Base-by-base conservation (phyloP, 2,329 filamentous ascomycete species). In the Sporothrix sp. region DNA sequence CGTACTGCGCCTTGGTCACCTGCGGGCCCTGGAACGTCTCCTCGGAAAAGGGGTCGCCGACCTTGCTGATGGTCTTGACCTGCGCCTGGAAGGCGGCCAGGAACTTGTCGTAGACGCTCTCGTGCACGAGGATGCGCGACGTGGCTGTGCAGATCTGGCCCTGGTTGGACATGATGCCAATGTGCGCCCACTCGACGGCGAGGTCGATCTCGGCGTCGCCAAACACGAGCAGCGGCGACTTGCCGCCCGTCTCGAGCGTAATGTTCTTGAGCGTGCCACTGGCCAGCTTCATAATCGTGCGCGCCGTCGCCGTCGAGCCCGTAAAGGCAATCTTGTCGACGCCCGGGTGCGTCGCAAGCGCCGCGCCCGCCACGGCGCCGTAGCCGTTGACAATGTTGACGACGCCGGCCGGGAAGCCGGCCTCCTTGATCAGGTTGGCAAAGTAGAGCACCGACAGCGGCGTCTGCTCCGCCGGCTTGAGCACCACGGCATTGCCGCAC, bases 131-230 rank as follows among this genome's bases (percentile, higher is more conserved):
- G 8, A 87, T 81, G 3, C 84, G 70, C 1, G 82, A 85, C 6
- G 82, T 82, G 56, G 86, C 86, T 30, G 83, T 85, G 69, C 84
- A 88, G 43, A 87, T 81, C 63, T 88, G 84, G 16, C 84, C 84
- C 0, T 80, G 80, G 58, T 87, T 86, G 51, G 78, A 79, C 69
- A 85, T 82, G 72, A 87, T 64, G 11, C 66, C 59, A 50, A 63
- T 62, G 23, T 61, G 61, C 13, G 61, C 47, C 59, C 60, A 63
- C 57, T 84, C 79, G 30, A 85, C 78, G 2, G 79, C 78, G 57
- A 80, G 75, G 14, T 80, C 76, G 35, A 81, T 59, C 53, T 82
- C 75, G 2, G 78, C 78, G 58, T 82, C 79, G 2, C 73, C 69
- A 51, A 82, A 82, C 11, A 82, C 70, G 2, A 82, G 59, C 3